Base-by-base conservation (phyloP, 169 alveolate species). In the Babesia ovis region DNA sequence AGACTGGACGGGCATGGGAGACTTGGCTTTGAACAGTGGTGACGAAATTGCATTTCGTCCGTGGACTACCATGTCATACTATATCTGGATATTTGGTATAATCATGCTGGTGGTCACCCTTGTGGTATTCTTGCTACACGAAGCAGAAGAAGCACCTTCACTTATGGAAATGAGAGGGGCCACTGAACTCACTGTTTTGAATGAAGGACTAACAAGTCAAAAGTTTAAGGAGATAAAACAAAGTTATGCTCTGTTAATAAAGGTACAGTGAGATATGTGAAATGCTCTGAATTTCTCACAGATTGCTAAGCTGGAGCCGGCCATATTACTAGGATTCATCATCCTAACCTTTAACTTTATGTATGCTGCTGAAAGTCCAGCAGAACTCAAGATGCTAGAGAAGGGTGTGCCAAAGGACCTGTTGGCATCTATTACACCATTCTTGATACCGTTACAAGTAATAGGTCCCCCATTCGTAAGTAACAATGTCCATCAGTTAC, bases 401-500 rank as follows among this genome's bases (percentile, higher is more conserved):
- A 83, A 76, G 62, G 93, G 93, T 0, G 66, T 89, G 54, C 68
- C 89, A 5, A 80, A 68, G 68, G 93, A 89, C 69, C 61, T 81
- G 61, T 89, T 83, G 46, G 93, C 91, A 5, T 29, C 81, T 9
- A 51, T 77, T 23, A 80, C 77, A 41, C 90, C 91, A 18, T 45
- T 89, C 11, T 57, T 80, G 45, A 77, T 89, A 50, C 88, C 90
- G n/a, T 23, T 89, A 51, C 75, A 85, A 41, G 79, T 89, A 34
- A 34, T 89, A 48, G 73, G 76, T 51, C 90, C 93, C 35, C 87
- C 90, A 35, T 55, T 89, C 48, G 90, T 89, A 62, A 71, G 93
- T 22, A 22, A 39, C 53, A 66, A 37, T 16, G 25, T 51, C 35
- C 55, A 64, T 20, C 34, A 5, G n/a, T n/a, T 34, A 1, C 6